phyloP scores from a whole-genome alignment of 306 rosid species.

The Luffa acutangula region DNA sequence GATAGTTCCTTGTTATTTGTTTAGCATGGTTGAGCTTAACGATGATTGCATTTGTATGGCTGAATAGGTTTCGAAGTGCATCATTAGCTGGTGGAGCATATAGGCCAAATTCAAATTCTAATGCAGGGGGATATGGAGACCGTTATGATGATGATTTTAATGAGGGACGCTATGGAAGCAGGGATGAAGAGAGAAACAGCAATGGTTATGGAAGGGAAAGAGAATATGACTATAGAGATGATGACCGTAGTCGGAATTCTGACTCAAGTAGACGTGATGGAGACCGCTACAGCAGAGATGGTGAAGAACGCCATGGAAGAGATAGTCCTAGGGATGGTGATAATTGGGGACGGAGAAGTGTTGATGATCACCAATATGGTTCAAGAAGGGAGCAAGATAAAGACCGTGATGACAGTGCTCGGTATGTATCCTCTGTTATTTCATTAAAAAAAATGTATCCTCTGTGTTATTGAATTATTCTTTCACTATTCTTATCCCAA shows the following conservation, averaged over 20 bases:
- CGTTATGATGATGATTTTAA: constrained; percentile 62
- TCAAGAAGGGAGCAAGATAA: constrained; percentile 77
- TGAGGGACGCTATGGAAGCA: constrained; percentile 45
- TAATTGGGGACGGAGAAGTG: constrained; percentile 58
- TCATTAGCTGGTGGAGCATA: constrained; percentile 59
- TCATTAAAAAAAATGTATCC: too few species aligned
- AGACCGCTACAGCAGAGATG: constrained; percentile 72
- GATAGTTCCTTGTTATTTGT: neutral
- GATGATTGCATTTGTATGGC: neutral
- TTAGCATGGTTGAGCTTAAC: neutral
- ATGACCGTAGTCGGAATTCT: constrained; percentile 45
- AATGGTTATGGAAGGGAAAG: constrained; percentile 61
- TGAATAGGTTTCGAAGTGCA: constrained; percentile 62
- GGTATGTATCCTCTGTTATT: constrained; percentile 48
- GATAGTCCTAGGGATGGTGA: constrained; percentile 69
- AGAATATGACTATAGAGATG: constrained; percentile 73
- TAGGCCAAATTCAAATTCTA: constrained; percentile 53
- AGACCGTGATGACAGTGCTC: constrained; percentile 72
- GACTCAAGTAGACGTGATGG: constrained; percentile 65
- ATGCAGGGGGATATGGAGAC: constrained; percentile 52
- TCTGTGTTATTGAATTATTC: too few species aligned
- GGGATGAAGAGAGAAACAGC: constrained; percentile 54
- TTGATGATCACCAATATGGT: constrained; percentile 58
- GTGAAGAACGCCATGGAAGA: constrained; percentile 57
- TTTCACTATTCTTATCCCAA: too few species aligned